Evolutionary conservation across 306 rosid species (phyloP).

Genomic region (Aeschynomene evenia): DNA sequence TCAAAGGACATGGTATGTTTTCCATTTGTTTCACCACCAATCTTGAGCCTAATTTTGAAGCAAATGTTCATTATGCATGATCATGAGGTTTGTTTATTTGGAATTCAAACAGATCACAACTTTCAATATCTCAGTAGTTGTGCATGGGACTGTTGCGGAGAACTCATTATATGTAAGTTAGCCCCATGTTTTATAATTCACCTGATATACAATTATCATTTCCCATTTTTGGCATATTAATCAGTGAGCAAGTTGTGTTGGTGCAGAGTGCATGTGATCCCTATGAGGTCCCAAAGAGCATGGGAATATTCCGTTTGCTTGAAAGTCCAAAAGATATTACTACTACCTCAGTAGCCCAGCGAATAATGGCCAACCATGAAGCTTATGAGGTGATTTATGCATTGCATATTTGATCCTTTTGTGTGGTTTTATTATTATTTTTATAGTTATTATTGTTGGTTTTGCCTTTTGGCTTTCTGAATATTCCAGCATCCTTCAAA

Average conservation of each 20-base stretch:
- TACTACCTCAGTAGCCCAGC: constrained; percentile 74
- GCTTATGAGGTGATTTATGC: constrained; percentile 68
- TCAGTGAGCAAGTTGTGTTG: constrained; percentile 26
- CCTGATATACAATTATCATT: constrained; percentile 3
- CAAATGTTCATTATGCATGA: constrained; percentile 3
- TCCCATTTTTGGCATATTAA: not conserved
- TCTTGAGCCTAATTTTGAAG: constrained; percentile 11
- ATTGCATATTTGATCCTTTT: not conserved
- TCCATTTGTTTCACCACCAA: not conserved
- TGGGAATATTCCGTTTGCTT: constrained; percentile 80
- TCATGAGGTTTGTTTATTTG: constrained; percentile 15
- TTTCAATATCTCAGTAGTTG: constrained; percentile 80
- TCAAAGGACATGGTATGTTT: constrained; percentile 84
- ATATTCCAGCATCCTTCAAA: not conserved
- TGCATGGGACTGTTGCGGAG: constrained; percentile 87
- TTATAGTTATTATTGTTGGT: no score
- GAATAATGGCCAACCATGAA: constrained; percentile 94
- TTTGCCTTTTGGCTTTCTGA: constrained; percentile 1
- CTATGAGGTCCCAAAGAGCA: constrained; percentile 70
- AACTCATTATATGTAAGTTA: constrained; percentile 54
- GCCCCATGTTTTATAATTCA: constrained; percentile 5
- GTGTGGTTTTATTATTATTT: not conserved
- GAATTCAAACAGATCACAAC: constrained; percentile 78
- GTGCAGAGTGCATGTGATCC: constrained; percentile 71
- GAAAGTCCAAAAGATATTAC: constrained; percentile 85